A percentile compares a stretch with the other conserved stretches of the same genome.
Conservation (phyloP, 2,329 filamentous ascomycete species). For the Aspergillus spinulosporus region DNA sequence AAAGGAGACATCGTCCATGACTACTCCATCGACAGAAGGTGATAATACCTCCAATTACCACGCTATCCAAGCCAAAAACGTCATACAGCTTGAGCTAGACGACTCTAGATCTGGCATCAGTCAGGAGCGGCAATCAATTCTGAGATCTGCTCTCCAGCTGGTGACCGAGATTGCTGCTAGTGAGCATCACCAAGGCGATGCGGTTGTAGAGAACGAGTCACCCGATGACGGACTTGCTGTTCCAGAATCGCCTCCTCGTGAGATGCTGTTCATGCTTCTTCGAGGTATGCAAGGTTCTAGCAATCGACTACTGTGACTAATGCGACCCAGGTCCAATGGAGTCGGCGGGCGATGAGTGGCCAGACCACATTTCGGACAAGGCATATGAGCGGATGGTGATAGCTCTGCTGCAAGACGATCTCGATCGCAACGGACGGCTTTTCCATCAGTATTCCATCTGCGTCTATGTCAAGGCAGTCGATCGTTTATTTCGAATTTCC, state of each 20-base stretch:
- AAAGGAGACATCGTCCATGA: background rate
- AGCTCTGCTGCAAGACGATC: constrained; percentile 16
- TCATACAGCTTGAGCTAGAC: constrained; percentile 28
- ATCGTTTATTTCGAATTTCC: constrained; percentile 20
- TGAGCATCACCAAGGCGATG: background rate
- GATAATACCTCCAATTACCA: constrained; percentile 25
- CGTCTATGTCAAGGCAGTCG: constrained; percentile 28
- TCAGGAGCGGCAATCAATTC: constrained; percentile 21
- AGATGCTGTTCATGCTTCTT: constrained; percentile 30
- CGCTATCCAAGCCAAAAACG: constrained; percentile 26
- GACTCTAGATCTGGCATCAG: constrained; percentile 16
- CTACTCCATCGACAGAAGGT: background rate
- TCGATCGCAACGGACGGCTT: constrained; percentile 10
- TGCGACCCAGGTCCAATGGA: background rate
- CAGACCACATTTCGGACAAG: constrained; percentile 29
- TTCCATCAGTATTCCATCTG: constrained; percentile 30
- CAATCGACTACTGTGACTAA: background rate
- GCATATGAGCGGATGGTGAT: constrained; percentile 24
- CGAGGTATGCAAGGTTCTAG: constrained; percentile 5
- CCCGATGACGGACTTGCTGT: constrained; percentile 6
- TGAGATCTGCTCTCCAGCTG: constrained; percentile 25
- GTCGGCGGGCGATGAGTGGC: constrained; percentile 23
- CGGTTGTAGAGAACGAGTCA: background rate
- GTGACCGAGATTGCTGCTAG: constrained; percentile 22
- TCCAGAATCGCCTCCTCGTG: constrained; percentile 20